A percentile compares a stretch with the other conserved stretches of the same genome.
phyloP scores from a whole-genome alignment of 805 yeast genomes.

The Starmerella stigmatis region DNA sequence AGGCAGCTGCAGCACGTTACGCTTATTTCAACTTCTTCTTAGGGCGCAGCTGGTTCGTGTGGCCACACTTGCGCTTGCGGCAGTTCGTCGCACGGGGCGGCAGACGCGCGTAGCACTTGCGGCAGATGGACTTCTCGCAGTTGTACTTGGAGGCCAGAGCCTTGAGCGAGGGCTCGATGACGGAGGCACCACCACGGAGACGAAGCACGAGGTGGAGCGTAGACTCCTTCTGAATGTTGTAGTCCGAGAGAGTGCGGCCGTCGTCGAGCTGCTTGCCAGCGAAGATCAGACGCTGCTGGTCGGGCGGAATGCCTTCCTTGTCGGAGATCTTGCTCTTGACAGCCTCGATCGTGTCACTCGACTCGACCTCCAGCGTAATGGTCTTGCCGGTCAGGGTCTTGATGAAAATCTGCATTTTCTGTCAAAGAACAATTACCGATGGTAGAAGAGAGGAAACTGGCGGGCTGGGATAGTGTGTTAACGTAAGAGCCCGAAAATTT shows the following conservation, averaged over 20 bases:
- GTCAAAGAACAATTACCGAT: conserved; percentile 9
- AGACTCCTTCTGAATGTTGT: conserved; percentile 99
- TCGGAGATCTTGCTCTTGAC: conserved; percentile 98
- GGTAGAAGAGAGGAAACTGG: conserved; percentile 6
- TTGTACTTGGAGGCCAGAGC: conserved; percentile 98
- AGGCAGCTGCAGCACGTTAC: conserved; percentile 16
- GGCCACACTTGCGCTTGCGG: conserved; percentile 99
- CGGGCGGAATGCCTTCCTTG: conserved; percentile 99
- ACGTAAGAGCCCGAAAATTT: conserved; percentile 6
- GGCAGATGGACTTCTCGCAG: conserved; percentile 99
- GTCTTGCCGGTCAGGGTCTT: conserved; percentile 99
- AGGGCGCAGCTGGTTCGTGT: conserved; percentile 99
- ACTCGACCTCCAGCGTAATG: conserved; percentile 97
- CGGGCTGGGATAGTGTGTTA: conserved; percentile 1
- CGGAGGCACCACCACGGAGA: conserved; percentile 82
- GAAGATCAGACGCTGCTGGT: conserved; percentile 98
- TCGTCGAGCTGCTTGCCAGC: conserved; percentile 99
- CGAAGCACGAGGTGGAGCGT: conserved; percentile 92
- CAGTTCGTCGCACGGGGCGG: conserved; percentile 99
- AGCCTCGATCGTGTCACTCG: conserved; percentile 97
- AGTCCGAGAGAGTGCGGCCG: conserved; percentile 97
- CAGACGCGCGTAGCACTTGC: conserved; percentile 99
- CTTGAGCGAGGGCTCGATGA: conserved; percentile 98
- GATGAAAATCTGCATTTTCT: conserved; percentile 68
- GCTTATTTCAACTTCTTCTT: conserved; percentile 96